Evolutionary conservation across 306 rosid genomes (phyloP).

Genomic region (Calophaca sinica): DNA sequence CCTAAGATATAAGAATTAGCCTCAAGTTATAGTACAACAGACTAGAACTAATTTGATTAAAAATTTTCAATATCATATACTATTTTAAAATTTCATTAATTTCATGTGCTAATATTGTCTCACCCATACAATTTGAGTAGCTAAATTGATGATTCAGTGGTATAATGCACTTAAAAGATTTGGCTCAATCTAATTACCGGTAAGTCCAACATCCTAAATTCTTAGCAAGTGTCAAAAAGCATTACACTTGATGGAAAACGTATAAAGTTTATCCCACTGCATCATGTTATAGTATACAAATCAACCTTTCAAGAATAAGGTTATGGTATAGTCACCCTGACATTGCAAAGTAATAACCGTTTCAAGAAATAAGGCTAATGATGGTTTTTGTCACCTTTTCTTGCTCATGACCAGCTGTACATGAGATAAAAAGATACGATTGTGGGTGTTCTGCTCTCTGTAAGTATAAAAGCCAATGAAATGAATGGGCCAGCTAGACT

Average conservation of each 20-base stretch:
- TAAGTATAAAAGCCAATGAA: conserved; percentile 41
- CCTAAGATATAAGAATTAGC: too few species aligned
- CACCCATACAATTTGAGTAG: too few species aligned
- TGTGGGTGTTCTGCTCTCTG: conserved; percentile 34
- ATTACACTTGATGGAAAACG: too few species aligned
- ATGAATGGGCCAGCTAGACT: conserved; percentile 39
- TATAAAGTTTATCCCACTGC: neutral
- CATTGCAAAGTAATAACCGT: conserved; percentile 22
- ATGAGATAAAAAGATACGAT: conserved; percentile 39
- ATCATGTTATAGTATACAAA: neutral
- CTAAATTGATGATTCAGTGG: too few species aligned
- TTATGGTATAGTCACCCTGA: conserved; percentile 21
- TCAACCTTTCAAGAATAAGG: conserved; percentile 7
- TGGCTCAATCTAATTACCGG: neutral
- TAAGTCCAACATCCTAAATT: neutral
- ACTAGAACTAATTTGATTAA: too few species aligned
- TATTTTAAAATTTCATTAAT: too few species aligned
- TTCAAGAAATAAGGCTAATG: conserved; percentile 27
- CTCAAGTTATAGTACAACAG: too few species aligned
- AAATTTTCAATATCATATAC: too few species aligned
- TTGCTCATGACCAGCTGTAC: conserved; percentile 33
- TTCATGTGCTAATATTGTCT: too few species aligned
- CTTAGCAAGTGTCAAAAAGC: too few species aligned
- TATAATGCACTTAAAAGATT: neutral
- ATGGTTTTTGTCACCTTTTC: conserved; percentile 36